Conservation (phyloP, 2,329 filamentous ascomycete genomes). For the Verticillium longisporum region DNA sequence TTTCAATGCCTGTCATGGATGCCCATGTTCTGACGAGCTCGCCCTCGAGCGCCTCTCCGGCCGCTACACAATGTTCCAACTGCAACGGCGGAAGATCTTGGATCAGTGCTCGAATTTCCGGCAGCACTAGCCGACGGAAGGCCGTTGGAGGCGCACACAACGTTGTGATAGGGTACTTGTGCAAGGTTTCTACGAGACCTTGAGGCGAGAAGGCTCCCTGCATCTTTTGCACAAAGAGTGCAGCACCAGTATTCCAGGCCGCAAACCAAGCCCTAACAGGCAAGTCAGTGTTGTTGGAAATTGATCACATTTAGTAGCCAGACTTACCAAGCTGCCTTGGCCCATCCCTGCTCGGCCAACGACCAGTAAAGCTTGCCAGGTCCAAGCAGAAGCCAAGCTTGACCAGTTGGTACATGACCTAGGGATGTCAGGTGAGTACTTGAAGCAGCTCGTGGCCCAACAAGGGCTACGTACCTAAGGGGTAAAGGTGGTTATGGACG, state of each 20-base stretch:
- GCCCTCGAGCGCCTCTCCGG: background rate
- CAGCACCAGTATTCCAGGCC: background rate
- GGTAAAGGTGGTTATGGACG: background rate
- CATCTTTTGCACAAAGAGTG: background rate
- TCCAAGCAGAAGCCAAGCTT: background rate
- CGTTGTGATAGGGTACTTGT: constrained; percentile 1
- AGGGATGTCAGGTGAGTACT: background rate
- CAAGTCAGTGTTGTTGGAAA: background rate
- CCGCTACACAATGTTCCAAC: background rate
- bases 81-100: background rate
- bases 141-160: constrained; percentile 1
- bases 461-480: background rate
- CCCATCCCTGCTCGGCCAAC: constrained; percentile 1
- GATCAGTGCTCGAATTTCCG: background rate
- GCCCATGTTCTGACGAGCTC: background rate
- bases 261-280: background rate
- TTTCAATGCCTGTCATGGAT: background rate
- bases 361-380: constrained; percentile 1
- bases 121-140: background rate
- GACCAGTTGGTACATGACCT: background rate
- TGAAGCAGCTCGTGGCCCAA: too few species aligned
- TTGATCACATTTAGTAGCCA: too few species aligned
- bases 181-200: background rate
- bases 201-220: background rate
- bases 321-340: background rate